Percentiles rank a stretch among this genome's conserved stretches.
Conservation (phyloP, 1,284 basidiomycete genomes). For the Taiwanofungus camphoratus region DNA sequence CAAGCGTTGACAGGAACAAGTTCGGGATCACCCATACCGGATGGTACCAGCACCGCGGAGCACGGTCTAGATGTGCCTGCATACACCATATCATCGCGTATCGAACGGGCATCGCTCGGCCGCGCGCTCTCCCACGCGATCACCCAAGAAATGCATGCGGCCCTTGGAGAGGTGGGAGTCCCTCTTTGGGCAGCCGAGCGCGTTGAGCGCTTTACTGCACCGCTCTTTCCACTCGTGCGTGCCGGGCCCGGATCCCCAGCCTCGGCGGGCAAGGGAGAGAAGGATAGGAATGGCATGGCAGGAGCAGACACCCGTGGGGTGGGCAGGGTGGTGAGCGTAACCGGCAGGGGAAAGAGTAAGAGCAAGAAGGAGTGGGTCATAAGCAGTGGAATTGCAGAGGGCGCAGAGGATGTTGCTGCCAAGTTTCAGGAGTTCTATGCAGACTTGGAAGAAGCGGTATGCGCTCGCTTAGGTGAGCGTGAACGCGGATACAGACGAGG, state of each 20-base stretch:
- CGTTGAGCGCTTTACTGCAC: slow-evolving; percentile 47
- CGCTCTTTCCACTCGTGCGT: slow-evolving; percentile 18
- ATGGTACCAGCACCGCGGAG: slow-evolving; percentile 1
- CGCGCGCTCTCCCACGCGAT: slow-evolving; percentile 56
- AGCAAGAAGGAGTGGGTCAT: slow-evolving; percentile 5
- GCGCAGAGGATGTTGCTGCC: slow-evolving; percentile 39
- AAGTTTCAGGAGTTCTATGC: slow-evolving; percentile 73
- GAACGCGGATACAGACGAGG: slow-evolving; percentile 17
- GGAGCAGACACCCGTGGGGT: background rate
- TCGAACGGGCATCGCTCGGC: slow-evolving; percentile 52
- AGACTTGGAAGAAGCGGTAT: slow-evolving; percentile 50
- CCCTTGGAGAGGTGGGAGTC: slow-evolving; percentile 30
- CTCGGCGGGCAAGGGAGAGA: background rate
- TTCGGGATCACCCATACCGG: background rate
- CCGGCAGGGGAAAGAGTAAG: background rate
- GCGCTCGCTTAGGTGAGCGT: slow-evolving; percentile 24
- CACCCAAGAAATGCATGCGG: slow-evolving; percentile 50
- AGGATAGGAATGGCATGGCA: background rate
- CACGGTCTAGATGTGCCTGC: slow-evolving; percentile 44
- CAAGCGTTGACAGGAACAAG: background rate
- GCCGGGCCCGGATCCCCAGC: too few species aligned
- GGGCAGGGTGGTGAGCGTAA: background rate
- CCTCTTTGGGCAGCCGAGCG: slow-evolving; percentile 66
- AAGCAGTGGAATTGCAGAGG: background rate
- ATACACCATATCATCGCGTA: slow-evolving; percentile 48